A percentile compares a stretch with the other conserved stretches of the same genome.
Evolutionary conservation across 2,329 filamentous ascomycete genomes (phyloP).

Genomic region (Dothistroma pini): DNA sequence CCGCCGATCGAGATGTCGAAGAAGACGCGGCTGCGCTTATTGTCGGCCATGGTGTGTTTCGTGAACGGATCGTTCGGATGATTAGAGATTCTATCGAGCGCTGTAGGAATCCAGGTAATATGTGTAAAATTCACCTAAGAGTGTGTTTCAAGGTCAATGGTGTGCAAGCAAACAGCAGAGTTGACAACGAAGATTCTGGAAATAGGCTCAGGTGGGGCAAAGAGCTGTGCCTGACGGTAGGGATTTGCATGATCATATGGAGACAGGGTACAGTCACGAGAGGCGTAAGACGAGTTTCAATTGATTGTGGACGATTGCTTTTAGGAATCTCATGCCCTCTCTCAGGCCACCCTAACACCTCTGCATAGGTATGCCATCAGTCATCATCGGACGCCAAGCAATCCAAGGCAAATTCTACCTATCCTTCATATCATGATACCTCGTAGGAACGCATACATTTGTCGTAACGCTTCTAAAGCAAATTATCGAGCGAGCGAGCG

Average conservation of each 20-base stretch:
- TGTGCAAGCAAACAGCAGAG: background rate
- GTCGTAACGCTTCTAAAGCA: background rate
- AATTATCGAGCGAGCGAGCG: background rate
- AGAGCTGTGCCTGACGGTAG: background rate
- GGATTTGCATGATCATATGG: background rate
- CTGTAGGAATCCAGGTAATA: background rate
- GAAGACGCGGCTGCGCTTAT: slow-evolving; percentile 72
- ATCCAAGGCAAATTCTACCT: background rate
- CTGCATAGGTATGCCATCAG: background rate
- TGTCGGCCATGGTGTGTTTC: slow-evolving; percentile 12
- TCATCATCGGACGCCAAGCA: background rate
- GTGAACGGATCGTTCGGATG: background rate
- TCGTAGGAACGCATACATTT: background rate
- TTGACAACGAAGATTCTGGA: background rate
- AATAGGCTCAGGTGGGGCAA: background rate
- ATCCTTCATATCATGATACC: background rate
- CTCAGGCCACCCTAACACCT: background rate
- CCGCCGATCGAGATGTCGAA: slow-evolving; percentile 87
- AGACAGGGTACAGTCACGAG: background rate
- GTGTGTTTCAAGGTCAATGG: background rate
- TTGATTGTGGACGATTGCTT: background rate
- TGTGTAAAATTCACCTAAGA: too few species aligned
- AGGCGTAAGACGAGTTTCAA: background rate
- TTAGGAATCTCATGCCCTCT: background rate
- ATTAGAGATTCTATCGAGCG: background rate